Evolutionary conservation across 345 rosid species (phyloP), one percentile per base, ranked within the genome.

Genomic region (Clausena lansium): DNA sequence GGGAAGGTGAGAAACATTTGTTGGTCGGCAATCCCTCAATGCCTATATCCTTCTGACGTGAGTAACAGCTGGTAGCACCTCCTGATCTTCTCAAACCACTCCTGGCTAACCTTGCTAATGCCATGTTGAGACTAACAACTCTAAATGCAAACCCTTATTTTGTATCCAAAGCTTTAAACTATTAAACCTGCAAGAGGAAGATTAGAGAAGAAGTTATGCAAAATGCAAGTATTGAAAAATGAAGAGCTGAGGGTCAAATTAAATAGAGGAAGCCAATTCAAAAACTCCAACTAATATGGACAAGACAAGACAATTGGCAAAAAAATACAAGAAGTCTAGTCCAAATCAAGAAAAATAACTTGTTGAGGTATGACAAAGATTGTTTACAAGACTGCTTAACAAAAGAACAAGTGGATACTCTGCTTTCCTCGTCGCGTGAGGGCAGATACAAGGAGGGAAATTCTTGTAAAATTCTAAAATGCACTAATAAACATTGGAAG

Each of bases 91-190:
- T 81, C 70, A 90, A 79, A 76, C 84, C 85, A 69, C 81, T 81
- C 70, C 87, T 75, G 24, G 85, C 86, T 74, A 88, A 65, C 73
- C 93, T 85, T 33, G 91, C 88, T 67, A 90, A 81, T 76, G 97
- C 92, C 97, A 92, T 90, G 19, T 27, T 24, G 19, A 67, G 80
- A 55, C 73, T 71, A 73, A 76, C 60, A 20, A 78, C 58, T 73
- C 78, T 67, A 35, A 71, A 27, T 30, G 4, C 54, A 84, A 74
- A 70, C 30, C 25, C 74, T 63, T 63, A 69, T 47, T 32, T 57
- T 33, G 14, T 52, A 73, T 25, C 15, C 36, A 54, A 71, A 64
- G 76, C 64, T 76, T 68, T 59, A 13, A 45, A 47, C 70, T 52
- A 25, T 41, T 65, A 47, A 69, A 66, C 72, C 83, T 83, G 83